A percentile compares a stretch with the other conserved stretches of the same genome.
Conservation (phyloP, 768 basidiomycete species). For the Lentinula sp. region DNA sequence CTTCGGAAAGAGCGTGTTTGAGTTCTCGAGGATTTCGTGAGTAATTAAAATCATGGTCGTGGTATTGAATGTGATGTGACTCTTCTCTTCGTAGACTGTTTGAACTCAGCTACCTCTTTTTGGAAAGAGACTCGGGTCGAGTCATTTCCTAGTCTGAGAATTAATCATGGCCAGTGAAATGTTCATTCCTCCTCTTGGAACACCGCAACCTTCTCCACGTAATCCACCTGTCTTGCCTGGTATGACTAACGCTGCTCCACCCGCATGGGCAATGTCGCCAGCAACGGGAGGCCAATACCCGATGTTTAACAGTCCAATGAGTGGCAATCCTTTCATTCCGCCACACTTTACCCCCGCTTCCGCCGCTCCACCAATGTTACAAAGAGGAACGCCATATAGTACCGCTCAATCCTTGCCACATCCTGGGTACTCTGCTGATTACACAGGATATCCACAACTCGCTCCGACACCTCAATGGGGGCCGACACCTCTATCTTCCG, state of each 20-base stretch:
- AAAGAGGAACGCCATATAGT: neutral
- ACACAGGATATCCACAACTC: neutral
- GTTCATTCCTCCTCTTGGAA: conserved; percentile 7
- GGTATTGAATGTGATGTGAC: neutral
- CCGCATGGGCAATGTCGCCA: neutral
- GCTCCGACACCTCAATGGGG: neutral
- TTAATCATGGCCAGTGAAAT: conserved; percentile 2
- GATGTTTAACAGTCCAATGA: conserved; percentile 2
- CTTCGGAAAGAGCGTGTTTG: neutral
- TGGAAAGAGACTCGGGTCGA: neutral
- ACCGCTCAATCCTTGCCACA: neutral
- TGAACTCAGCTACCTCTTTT: neutral
- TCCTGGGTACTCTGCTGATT: neutral
- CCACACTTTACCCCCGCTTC: neutral
- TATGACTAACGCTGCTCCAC: neutral
- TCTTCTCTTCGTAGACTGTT: neutral
- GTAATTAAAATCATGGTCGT: neutral
- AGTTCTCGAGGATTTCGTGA: neutral
- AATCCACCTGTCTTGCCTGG: neutral
- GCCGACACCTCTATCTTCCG: neutral
- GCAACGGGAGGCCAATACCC: conserved; percentile 1
- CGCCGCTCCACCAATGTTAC: neutral
- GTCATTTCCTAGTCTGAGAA: neutral
- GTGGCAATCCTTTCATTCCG: neutral
- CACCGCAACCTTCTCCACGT: conserved; percentile 4